Evolutionary conservation across 805 yeast species (phyloP).

Genomic region (Yarrowia sp.): DNA sequence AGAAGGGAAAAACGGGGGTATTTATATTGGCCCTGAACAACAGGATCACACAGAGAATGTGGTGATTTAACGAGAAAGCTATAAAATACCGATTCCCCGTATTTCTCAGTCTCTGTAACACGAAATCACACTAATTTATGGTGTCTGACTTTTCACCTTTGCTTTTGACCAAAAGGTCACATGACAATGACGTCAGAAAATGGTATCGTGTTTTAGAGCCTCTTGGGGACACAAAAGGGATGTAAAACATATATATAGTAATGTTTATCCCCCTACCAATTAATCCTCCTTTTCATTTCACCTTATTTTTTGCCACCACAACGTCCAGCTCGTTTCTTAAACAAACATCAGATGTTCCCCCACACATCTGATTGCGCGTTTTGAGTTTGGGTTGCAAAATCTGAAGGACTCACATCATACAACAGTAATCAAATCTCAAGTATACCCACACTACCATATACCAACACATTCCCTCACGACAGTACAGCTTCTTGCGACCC

Average conservation of each 20-base stretch:
- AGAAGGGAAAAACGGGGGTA: neutral
- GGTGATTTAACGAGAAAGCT: no score
- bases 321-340: neutral
- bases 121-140: no score
- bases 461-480: neutral
- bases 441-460: neutral
- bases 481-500: neutral
- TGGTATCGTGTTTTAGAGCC: neutral
- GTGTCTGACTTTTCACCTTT: no score
- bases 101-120: no score
- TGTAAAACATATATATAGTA: neutral
- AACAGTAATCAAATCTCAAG: neutral
- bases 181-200: conserved; percentile 18
- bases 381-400: conserved; percentile 21
- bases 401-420: conserved; percentile 23
- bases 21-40: neutral
- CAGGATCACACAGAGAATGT: no score
- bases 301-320: neutral
- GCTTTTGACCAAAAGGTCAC: neutral
- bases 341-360: neutral
- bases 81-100: no score
- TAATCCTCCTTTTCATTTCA: no score
- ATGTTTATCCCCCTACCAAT: no score
- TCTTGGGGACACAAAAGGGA: neutral
- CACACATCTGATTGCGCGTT: conserved; percentile 23